Evolutionary conservation across 2,329 filamentous ascomycete species (phyloP), one percentile per base, ranked within the genome.

Genomic region (Fonsecaea erecta): DNA sequence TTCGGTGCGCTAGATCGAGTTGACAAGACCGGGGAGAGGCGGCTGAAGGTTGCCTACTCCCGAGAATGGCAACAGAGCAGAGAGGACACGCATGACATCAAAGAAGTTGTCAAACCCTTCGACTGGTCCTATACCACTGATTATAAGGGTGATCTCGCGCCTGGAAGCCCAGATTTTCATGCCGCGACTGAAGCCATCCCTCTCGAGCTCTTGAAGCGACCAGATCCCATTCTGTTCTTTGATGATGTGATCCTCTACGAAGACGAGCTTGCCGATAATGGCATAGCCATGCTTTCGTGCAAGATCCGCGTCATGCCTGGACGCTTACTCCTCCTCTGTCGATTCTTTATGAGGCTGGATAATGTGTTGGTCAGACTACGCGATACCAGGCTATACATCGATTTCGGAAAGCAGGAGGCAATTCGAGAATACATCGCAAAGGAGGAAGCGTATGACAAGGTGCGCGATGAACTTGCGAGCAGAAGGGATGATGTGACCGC

Each of bases 41-140:
- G 97, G 90, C 85, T 99, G 70, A 92, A 94, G 79, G 95, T 99
- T 54, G 91, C 93, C 48, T 93, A 98, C 79, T 96, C 95, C 1
- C 86, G 88, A 69, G 91, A 93, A 76, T 99, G 95, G 95, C 87
- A 90, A 77, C 84, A 85, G 75, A 88, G 86, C 75, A 82, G 87
- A 82, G 88, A 89, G 77, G 91, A 91, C 72, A 90, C 90, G 56
- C 90, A 93, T 70, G 86, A 90, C 73, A 97, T 99, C 76, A 92
- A 92, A 75, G 92, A 97, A 75, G 89, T 97, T 28, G 92, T 99
- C 61, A 93, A 93, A 80, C 93, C 94, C 2, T 99, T 96, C 76
- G 95, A 99, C 80, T 99, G 95, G 95, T 97, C 92, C 68, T 99
- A 98, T 80, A 95, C 88, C 70, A 97, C 94, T 37, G 85, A 89